phyloP scores from a whole-genome alignment of 2,329 filamentous ascomycete species.

The Cordyceps cateniannulata region DNA sequence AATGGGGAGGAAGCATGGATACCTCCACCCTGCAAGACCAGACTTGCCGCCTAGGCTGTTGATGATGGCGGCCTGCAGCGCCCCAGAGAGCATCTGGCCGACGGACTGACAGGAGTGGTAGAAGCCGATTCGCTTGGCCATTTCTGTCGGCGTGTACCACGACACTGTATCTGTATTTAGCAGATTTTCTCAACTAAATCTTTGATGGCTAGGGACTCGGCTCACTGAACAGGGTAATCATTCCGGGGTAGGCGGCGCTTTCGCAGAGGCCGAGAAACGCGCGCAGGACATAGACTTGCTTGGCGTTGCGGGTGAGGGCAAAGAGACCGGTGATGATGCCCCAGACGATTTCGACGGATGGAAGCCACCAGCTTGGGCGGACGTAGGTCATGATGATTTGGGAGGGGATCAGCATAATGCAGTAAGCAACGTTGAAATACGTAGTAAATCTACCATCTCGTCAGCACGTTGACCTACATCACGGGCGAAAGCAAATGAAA shows the following conservation, averaged over 20 bases:
- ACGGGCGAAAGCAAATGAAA: background rate
- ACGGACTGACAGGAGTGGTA: slow-evolving; percentile 34
- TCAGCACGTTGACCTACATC: too few species aligned
- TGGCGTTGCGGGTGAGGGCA: slow-evolving; percentile 28
- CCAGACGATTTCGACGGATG: slow-evolving; percentile 27
- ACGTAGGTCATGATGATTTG: slow-evolving; percentile 33
- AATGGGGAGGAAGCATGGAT: background rate
- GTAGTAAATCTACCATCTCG: slow-evolving; percentile 25
- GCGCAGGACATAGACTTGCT: slow-evolving; percentile 29
- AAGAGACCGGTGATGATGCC: slow-evolving; percentile 22
- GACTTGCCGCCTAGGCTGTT: slow-evolving; percentile 29
- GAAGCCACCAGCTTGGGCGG: slow-evolving; percentile 32
- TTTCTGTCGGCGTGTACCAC: slow-evolving; percentile 35
- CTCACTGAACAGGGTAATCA: slow-evolving; percentile 28
- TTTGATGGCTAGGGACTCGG: background rate
- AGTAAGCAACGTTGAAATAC: slow-evolving; percentile 53
- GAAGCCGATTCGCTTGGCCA: slow-evolving; percentile 34
- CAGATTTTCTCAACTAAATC: too few species aligned
- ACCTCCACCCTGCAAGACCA: slow-evolving; percentile 37
- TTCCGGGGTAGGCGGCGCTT: slow-evolving; percentile 30
- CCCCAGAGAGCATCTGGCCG: slow-evolving; percentile 37
- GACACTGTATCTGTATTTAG: slow-evolving; percentile 19
- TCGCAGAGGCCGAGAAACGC: slow-evolving; percentile 35
- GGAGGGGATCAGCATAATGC: slow-evolving; percentile 36
- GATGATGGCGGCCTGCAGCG: slow-evolving; percentile 36